Evolutionary conservation across 495 filamentous ascomycete genomes (phyloP), one percentile per base, ranked within the genome.

Genomic region (Penicillium roqueforti): DNA sequence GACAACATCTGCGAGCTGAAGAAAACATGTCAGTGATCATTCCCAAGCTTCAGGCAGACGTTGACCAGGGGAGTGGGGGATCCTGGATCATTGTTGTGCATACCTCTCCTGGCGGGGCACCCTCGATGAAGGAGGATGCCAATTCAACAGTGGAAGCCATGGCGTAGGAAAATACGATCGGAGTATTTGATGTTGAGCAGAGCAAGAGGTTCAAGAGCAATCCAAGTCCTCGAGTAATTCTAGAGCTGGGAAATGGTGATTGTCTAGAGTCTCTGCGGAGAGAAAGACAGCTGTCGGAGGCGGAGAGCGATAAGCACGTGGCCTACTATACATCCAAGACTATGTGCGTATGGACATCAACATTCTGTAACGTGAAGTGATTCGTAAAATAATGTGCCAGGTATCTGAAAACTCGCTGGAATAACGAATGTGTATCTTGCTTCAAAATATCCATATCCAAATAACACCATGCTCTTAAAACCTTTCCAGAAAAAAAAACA

Each of bases 51-150:
- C 7, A 7, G 14, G 42, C 16, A 36, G 26, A 54, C 26, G 51
- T 48, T 45, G 44, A 51, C 26, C 46, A 39, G 25, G 36, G 45
- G 46, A 39, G 36, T 31, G 37, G 36, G 42, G 20, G 44, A 19
- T 40, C 29, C 37, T 25, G 29, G 47, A 19, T 29, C 29, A 43
- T 45, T 50, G 26, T 52, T 55, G 6, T 45, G 66, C 79, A 61
- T 83, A 97, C 93, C 88, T 99, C 95, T 75, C 95, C 95, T 28
- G 95, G 95, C 39, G 93, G 93, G 64, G 93, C 90, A 68, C 90
- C 89, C 71, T 97, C 84, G 56, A 99, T 85, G 70, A 97, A 99
- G 4, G 89, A 86, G 56, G 90, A 88, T 49, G 89, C 74, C 26
- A 87, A 84, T 53, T 85, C 82, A 54, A 85, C 64, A 22, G 72